Percentiles rank a stretch among this genome's conserved stretches.
phyloP scores from a whole-genome alignment of 2,329 filamentous ascomycete species.

The Colletotrichum melonis region DNA sequence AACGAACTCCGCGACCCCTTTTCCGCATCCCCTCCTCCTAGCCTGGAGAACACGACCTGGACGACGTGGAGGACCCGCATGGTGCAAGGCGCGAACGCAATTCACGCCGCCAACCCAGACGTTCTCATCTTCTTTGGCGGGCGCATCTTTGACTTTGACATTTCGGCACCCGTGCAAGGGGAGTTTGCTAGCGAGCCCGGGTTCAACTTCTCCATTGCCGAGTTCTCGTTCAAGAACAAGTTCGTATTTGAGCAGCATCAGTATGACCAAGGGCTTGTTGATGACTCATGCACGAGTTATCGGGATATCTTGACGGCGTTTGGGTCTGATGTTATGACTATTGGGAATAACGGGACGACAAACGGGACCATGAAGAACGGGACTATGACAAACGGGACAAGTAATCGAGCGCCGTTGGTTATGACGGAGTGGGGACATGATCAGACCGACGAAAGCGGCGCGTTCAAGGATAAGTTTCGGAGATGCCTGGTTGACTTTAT shows the following conservation, averaged over 20 bases:
- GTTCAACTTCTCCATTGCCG: conserved; percentile 47
- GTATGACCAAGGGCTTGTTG: conserved; percentile 43
- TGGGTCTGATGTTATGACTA: neutral
- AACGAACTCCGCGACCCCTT: conserved; percentile 50
- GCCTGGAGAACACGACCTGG: conserved; percentile 55
- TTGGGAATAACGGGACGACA: neutral
- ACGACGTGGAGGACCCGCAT: conserved; percentile 58
- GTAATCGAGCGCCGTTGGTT: conserved; percentile 20
- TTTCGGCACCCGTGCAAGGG: conserved; percentile 45
- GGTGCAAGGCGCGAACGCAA: conserved; percentile 52
- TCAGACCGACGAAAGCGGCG: conserved; percentile 10
- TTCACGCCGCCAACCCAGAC: conserved; percentile 57
- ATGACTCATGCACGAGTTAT: conserved; percentile 1
- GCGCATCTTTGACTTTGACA: conserved; percentile 43
- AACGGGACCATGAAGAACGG: too few relatives aligned
- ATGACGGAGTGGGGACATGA: conserved; percentile 32
- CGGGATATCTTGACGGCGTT: neutral
- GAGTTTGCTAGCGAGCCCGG: neutral
- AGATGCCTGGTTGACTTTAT: conserved; percentile 55
- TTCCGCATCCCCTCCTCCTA: conserved; percentile 62
- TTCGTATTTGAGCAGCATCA: conserved; percentile 56
- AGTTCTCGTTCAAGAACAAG: conserved; percentile 49
- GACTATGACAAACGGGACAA: neutral
- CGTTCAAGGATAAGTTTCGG: conserved; percentile 50
- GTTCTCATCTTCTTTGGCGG: conserved; percentile 57